Conservation (phyloP, 1,139 yeast species). For the Protomyces macrosporus region DNA sequence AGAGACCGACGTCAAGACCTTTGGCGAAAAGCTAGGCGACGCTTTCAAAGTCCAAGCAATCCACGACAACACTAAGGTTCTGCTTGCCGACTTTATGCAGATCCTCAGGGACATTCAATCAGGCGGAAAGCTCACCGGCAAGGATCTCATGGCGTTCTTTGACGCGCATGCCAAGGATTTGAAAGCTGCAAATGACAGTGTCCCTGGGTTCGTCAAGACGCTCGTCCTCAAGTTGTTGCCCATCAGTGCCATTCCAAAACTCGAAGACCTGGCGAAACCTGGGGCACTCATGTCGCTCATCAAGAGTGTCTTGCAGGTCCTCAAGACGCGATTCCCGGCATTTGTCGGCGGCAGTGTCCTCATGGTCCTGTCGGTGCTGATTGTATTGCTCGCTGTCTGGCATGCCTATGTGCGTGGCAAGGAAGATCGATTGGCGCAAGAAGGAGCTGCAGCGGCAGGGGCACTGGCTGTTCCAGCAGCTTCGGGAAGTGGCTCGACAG, state of each 20-base stretch:
- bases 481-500: not conserved
- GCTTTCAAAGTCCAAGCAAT: slow-evolving; percentile 4
- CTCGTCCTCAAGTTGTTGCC: slow-evolving; percentile 18
- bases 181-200: slow-evolving; percentile 21
- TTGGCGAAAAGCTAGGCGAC: slow-evolving; percentile 10
- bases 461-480: not conserved
- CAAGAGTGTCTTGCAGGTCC: slow-evolving; percentile 15
- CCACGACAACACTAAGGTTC: slow-evolving; percentile 6
- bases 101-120: slow-evolving; percentile 19
- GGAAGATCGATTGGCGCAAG: slow-evolving; percentile 21
- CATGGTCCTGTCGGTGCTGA: slow-evolving; percentile 18
- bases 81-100: slow-evolving; percentile 17
- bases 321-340: slow-evolving; percentile 15
- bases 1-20: not conserved
- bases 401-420: slow-evolving; percentile 19
- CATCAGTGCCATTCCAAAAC: slow-evolving; percentile 9
- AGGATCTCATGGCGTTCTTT: slow-evolving; percentile 7
- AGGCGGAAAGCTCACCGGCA: slow-evolving; percentile 19
- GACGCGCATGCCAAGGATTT: slow-evolving; percentile 15
- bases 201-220: slow-evolving; percentile 21
- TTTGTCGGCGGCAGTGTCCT: slow-evolving; percentile 21
- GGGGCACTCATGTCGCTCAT: slow-evolving; percentile 21
- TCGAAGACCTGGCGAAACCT: slow-evolving; percentile 21
- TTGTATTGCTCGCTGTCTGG: slow-evolving; percentile 18
- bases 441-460: not conserved